Base-by-base conservation (phyloP, 495 filamentous ascomycete genomes). In the Penicillium soppii region DNA sequence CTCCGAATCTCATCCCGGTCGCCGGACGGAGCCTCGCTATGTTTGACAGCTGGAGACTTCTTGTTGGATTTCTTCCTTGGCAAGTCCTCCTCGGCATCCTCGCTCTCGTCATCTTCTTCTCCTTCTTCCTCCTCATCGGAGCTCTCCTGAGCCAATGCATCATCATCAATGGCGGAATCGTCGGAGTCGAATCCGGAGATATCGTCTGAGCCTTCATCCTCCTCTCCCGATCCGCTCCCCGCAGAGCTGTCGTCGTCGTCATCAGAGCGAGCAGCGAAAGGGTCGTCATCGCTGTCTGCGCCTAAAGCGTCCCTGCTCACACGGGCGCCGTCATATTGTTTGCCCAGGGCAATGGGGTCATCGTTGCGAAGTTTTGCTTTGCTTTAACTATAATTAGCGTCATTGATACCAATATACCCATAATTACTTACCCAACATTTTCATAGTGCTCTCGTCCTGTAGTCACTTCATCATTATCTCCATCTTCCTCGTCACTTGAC, bases 341-440 rank as follows among this genome's bases (percentile, higher is more conserved):
- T 87, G 6, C 92, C 94, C 0, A 79, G 16, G 67, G 66, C 43
- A 76, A 71, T 21, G 13, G 72, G 73, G 10, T 90, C 83, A 47
- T 79, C 78, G 63, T 91, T 89, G 49, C 90, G 84, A 37, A 97
- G 79, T 63, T 88, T 91, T 68, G 85, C 92, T 76, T 92, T 92
- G 15, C 89, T 91, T 33, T 30, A 23, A 19, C 19, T 32, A 20
- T 52, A 36, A 53, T 57, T 26, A 53, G 53, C 41, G 43, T 36
- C 10, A 30, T 7, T 38, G 22, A 32, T 39, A 52, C 30, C 17
- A 29, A 52, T 5, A 30, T 30, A 53, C 19, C 37, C 21, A 36
- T 16, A 3, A 17, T 40, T 19, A 66, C 71, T 35, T 78, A 92
- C 87, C 87, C 86, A 59, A 96, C 88, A 48, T 80, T 69, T 20